Evolutionary conservation across 2,329 filamentous ascomycete genomes (phyloP).

Genomic region (Cadophora malorum): DNA sequence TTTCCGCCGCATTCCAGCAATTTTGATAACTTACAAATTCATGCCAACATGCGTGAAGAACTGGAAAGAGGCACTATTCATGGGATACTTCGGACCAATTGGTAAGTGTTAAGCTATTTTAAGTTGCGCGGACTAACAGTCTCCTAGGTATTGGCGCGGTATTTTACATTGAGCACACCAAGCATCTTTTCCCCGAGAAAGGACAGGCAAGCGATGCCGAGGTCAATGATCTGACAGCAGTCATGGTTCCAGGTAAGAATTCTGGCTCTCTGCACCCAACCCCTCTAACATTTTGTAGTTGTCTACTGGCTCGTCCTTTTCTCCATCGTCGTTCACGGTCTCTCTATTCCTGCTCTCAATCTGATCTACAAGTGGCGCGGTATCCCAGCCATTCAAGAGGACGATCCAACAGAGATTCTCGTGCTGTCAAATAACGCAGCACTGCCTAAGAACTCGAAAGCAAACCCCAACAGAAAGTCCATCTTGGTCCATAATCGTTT

Average conservation of each 20-base stretch:
- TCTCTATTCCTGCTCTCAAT: constrained; percentile 26
- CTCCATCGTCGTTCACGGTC: constrained; percentile 58
- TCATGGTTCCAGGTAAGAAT: constrained; percentile 51
- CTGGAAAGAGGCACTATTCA: constrained; percentile 74
- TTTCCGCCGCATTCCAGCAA: constrained; percentile 71
- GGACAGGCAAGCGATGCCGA: constrained; percentile 69
- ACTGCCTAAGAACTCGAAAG: constrained; percentile 16
- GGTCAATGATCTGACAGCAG: constrained; percentile 60
- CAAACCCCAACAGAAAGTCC: constrained; percentile 14
- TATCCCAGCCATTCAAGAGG: constrained; percentile 18
- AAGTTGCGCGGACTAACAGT: constrained; percentile 65
- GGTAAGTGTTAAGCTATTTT: constrained; percentile 81
- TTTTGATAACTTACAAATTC: constrained; percentile 72
- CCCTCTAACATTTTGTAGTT: constrained; percentile 46
- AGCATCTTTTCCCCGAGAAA: constrained; percentile 49
- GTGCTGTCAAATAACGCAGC: constrained; percentile 17
- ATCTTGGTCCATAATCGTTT: constrained; percentile 18
- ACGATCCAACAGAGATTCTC: constrained; percentile 17
- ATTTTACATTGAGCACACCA: constrained; percentile 13
- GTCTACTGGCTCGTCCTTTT: constrained; percentile 84
- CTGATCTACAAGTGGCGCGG: constrained; percentile 14
- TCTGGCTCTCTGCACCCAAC: background rate
- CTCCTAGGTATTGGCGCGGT: background rate
- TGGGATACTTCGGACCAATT: constrained; percentile 90
- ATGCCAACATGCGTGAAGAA: constrained; percentile 79